Base-by-base conservation (phyloP, 345 rosid genomes). In the Gossypium arboreum region DNA sequence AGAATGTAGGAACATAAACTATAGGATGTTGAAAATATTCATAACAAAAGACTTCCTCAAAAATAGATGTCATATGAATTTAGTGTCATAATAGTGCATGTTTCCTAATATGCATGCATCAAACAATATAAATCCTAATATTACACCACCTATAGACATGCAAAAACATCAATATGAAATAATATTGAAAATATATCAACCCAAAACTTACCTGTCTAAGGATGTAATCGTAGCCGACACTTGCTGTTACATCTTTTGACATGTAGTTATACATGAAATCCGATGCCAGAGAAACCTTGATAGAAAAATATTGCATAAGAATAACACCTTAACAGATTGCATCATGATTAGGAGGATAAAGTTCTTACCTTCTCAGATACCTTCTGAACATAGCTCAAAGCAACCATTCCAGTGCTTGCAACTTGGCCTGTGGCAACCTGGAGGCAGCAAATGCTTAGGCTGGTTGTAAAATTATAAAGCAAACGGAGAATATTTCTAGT, bases 381-480 rank as follows among this genome's bases (percentile, higher is more conserved):
- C 87, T 95, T 95, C 89, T 95, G 99, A 78, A 95, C 98, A 76
- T 95, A 95, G 84, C 97, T 91, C 84, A 95, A 73, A 74, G 88
- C 84, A 44, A 90, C 81, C 85, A 85, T 82, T 61, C 99, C 99
- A 39, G 99, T 95, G 84, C 94, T 91, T 73, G 99, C 98, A 88
- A 89, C 89, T 88, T 94, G 99, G 60, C 86, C 97, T 11, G 96
- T 86, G 20, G 92, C 92, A 71, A 95, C 90, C 99, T 95, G 83
- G 20, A 75, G 57, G 70, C 7, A 77, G 27, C 52, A 54, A 61
- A 69, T 5, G 16, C 47, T 39, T 65, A n/a, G 12, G 24, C 20
- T 72, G 39, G 51, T 16, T 3, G 51, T 29, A 18, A 18, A 12
- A 15, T 27, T 47, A 27, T 16, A 24, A 52, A 34, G 55, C 43